Evolutionary conservation across 768 basidiomycete genomes (phyloP), one percentile per base, ranked within the genome.

Genomic region (Gymnopilus junonius): DNA sequence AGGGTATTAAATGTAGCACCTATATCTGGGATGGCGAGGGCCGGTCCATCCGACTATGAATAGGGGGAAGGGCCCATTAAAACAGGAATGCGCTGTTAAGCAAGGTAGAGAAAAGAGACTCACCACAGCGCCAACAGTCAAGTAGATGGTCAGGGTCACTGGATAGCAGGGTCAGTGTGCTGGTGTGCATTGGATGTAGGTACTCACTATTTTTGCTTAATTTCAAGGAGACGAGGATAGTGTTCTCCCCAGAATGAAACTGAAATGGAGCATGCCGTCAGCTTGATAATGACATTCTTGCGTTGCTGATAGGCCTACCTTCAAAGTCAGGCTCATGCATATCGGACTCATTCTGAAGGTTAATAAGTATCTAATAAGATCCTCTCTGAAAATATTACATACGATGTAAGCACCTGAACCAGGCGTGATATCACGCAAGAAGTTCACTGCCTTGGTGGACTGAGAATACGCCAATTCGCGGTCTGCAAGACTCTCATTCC

Each of bases 111-210:
- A 39, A 55, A 5, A 25, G 31, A 56, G 23, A 64, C 70, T 64
- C 55, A 73, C 73, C 72, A 57, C 73, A 74, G 27, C 73, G 71
- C 73, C 73, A 74, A 62, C 73, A 74, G 37, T 73, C 73, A 5
- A 74, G 69, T 23, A 74, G 39, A 54, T 65, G 67, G 8, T 68
- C 59, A 21, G 73, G 72, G 62, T 74, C 73, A 54, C 73, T 74
- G 35, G 53, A n/a, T 2, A 12, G 6, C 29, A 29, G 2, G 7
- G 17, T 34, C 42, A 32, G 62, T n/a, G 15, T 8, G 23, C 11
- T n/a, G 34, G 48, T 4, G n/a, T 12, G 40, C 32, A 3, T 17
- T 15, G 21, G 45, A 42, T 31, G 20, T 31, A 43, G 8, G 8
- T 17, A 66, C 72, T 25, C 50, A 74, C 73, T 73, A 74, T 64